A percentile compares a stretch with the other conserved stretches of the same genome.
Conservation (phyloP, 2,329 filamentous ascomycete genomes). For the Epichloe gansuensis region DNA sequence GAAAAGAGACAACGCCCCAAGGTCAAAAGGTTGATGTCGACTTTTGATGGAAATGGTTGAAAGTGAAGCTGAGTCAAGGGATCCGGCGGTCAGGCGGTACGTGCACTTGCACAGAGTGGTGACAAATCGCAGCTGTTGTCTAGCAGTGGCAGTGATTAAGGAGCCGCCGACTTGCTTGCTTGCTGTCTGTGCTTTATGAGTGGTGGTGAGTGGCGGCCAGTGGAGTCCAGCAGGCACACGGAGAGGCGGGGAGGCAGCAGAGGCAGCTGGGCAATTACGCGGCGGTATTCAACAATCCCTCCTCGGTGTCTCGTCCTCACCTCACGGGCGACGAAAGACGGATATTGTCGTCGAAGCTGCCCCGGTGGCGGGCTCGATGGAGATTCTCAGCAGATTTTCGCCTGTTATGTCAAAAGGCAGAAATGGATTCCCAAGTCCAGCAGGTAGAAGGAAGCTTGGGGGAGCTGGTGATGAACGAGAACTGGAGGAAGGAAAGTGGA, state of each 20-base stretch:
- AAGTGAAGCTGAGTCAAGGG: background rate
- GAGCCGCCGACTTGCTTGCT: background rate
- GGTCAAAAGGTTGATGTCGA: background rate
- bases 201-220: background rate
- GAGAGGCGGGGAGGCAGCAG: background rate
- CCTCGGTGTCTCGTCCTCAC: too few species aligned
- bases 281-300: background rate
- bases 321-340: background rate
- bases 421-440: background rate
- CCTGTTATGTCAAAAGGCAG: background rate
- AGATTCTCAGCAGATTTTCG: background rate
- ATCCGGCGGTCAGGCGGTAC: background rate
- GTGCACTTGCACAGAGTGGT: conserved; percentile 1
- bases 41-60: background rate
- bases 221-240: background rate
- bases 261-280: conserved; percentile 1
- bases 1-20: background rate
- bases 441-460: background rate
- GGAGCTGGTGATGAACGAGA: background rate
- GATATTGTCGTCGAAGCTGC: background rate
- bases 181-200: background rate
- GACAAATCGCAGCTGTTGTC: background rate
- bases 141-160: background rate
- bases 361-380: background rate
- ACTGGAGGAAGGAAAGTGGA: background rate